Conservation (phyloP, 805 yeast species). For the Kluyveromyces dobzhanskii region DNA sequence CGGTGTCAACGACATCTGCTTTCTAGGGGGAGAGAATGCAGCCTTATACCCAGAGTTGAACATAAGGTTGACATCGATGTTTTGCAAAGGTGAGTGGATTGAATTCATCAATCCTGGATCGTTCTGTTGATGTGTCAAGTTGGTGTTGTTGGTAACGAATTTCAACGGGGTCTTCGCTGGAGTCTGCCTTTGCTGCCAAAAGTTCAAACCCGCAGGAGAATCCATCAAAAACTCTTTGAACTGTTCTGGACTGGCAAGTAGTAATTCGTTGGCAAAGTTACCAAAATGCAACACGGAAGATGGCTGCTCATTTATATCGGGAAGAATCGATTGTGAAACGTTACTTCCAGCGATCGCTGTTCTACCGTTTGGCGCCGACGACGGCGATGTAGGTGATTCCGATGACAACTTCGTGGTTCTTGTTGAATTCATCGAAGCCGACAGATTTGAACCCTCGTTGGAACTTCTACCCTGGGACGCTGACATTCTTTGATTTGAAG, state of each 20-base stretch:
- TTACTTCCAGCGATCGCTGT: slow-evolving; percentile 4
- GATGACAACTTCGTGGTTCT: not conserved
- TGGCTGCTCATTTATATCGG: slow-evolving; percentile 29
- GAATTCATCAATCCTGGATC: not conserved
- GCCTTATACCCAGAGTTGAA: slow-evolving; percentile 19
- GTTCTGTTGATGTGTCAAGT: not conserved
- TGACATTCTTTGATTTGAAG: not conserved
- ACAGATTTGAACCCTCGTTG: not conserved
- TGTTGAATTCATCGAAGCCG: not conserved
- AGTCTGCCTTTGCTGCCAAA: slow-evolving; percentile 21
- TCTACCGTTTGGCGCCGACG: not conserved
- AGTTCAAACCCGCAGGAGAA: slow-evolving; percentile 26
- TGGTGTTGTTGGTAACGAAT: slow-evolving; percentile 16
- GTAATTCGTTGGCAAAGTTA: slow-evolving; percentile 22
- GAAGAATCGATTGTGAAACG: not conserved
- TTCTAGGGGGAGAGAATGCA: slow-evolving; percentile 25
- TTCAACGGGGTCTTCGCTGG: slow-evolving; percentile 30
- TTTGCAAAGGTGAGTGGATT: slow-evolving; percentile 21
- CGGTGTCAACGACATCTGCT: slow-evolving; percentile 24
- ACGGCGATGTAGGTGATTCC: not conserved
- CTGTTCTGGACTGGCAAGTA: slow-evolving; percentile 29
- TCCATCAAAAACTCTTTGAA: slow-evolving; percentile 28
- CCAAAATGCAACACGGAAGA: slow-evolving; percentile 25
- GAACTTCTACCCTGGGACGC: not conserved
- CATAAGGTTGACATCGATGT: slow-evolving; percentile 27